phyloP scores from a whole-genome alignment of 2,329 filamentous ascomycete genomes.

The Tolypocladium pustulatum region DNA sequence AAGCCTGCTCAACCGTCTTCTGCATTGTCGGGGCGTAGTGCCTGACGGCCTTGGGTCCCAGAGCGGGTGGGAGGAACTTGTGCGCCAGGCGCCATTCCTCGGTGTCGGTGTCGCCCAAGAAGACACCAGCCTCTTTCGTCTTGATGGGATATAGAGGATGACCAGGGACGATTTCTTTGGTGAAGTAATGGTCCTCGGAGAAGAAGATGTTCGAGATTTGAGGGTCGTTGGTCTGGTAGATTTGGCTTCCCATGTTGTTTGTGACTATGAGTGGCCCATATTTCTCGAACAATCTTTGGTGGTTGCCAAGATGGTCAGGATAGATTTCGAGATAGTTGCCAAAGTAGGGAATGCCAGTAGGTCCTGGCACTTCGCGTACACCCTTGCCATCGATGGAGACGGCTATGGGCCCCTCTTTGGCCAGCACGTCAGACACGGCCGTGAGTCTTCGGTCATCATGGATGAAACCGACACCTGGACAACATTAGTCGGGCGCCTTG shows the following conservation, averaged over 20 bases:
- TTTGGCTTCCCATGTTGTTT: conserved; percentile 36
- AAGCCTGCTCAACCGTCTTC: conserved; percentile 32
- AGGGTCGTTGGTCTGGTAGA: conserved; percentile 42
- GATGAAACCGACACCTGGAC: conserved; percentile 26
- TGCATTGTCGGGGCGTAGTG: conserved; percentile 53
- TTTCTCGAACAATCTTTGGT: conserved; percentile 40
- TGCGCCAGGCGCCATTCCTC: conserved; percentile 40
- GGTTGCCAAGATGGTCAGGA: conserved; percentile 47
- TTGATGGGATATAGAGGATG: conserved; percentile 36
- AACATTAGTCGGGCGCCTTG: neutral
- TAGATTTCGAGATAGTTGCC: conserved; percentile 45
- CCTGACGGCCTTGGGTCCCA: conserved; percentile 48
- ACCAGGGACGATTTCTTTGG: conserved; percentile 38
- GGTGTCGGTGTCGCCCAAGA: conserved; percentile 39
- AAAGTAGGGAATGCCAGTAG: conserved; percentile 34
- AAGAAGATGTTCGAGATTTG: conserved; percentile 33
- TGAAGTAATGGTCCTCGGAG: conserved; percentile 39
- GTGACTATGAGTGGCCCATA: conserved; percentile 43
- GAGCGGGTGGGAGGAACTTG: conserved; percentile 50
- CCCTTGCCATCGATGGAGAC: conserved; percentile 38
- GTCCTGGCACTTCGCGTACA: conserved; percentile 39
- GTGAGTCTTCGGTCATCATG: conserved; percentile 19
- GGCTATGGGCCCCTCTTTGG: conserved; percentile 21
- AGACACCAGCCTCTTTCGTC: conserved; percentile 26
- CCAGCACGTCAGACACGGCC: conserved; percentile 22